Conservation (phyloP, 2,329 filamentous ascomycete genomes). For the Hypoxylon rubiginosum region DNA sequence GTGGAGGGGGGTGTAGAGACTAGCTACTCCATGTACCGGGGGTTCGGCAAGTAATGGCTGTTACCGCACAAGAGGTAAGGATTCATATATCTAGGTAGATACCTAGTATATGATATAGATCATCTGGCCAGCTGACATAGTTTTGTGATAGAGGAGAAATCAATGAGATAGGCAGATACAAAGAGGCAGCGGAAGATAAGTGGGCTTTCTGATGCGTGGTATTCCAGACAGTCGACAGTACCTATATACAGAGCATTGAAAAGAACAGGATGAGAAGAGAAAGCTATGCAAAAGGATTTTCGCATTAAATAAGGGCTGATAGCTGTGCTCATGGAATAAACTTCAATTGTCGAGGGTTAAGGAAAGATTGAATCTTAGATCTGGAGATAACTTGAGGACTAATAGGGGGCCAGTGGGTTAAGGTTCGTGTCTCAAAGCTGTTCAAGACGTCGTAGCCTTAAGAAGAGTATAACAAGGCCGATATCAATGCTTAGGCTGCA, state of each 20-base stretch:
- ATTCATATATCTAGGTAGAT: constrained; percentile 22
- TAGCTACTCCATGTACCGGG: constrained; percentile 25
- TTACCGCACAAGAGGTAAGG: constrained; percentile 25
- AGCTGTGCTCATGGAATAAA: constrained; percentile 24
- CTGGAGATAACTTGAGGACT: constrained; percentile 36
- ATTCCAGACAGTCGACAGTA: constrained; percentile 16
- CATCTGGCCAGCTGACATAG: background rate
- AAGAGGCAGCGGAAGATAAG: too few species aligned
- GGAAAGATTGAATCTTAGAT: constrained; percentile 26
- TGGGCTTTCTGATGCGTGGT: too few species aligned
- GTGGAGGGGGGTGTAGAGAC: constrained; percentile 40
- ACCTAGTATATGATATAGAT: background rate
- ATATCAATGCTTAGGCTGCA: constrained; percentile 8
- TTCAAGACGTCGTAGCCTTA: background rate
- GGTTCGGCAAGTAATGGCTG: constrained; percentile 34
- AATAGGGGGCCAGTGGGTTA: constrained; percentile 31
- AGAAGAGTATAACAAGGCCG: constrained; percentile 9
- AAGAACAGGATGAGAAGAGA: constrained; percentile 17
- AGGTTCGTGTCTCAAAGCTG: constrained; percentile 15
- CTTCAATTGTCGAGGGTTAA: constrained; percentile 22
- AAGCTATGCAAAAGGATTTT: constrained; percentile 27
- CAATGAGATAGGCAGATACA: background rate
- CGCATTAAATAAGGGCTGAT: constrained; percentile 22
- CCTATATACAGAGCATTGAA: constrained; percentile 15
- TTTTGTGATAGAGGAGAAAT: background rate